Evolutionary conservation across 768 basidiomycete species (phyloP).

Genomic region (Stropharia rugosoannulata): DNA sequence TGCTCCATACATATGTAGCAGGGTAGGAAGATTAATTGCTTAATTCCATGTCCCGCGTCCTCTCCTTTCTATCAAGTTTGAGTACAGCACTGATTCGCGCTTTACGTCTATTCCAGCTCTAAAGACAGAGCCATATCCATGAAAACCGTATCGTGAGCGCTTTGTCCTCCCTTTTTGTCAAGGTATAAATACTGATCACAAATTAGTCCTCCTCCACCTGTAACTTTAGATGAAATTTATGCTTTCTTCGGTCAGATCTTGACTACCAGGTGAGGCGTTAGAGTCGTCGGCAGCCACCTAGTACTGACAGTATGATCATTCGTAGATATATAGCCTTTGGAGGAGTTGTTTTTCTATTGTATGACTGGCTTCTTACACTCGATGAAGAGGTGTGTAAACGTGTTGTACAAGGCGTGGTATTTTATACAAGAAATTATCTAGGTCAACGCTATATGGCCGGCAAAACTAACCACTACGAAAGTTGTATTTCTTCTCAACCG

Average conservation of each 20-base stretch:
- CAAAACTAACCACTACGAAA: constrained; percentile 17
- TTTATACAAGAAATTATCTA: neutral
- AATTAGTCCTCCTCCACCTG: neutral
- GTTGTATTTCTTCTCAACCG: constrained; percentile 19
- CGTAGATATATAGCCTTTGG: constrained; percentile 11
- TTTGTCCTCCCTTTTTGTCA: too few relatives aligned
- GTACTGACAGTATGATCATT: neutral
- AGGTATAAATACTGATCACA: neutral
- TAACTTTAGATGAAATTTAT: neutral
- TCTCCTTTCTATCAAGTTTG: neutral
- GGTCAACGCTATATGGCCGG: constrained; percentile 19
- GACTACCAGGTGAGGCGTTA: neutral
- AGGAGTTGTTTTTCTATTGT: constrained; percentile 10
- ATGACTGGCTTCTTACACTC: constrained; percentile 18
- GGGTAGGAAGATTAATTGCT: neutral
- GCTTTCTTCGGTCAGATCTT: neutral
- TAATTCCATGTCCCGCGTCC: neutral
- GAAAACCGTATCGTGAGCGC: too few relatives aligned
- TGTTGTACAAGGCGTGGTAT: neutral
- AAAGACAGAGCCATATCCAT: too few relatives aligned
- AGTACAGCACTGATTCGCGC: too few relatives aligned
- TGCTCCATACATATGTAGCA: neutral
- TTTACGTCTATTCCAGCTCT: too few relatives aligned
- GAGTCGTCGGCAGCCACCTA: neutral
- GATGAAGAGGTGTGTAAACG: constrained; percentile 14